Conservation (phyloP, 2,329 filamentous ascomycete species). For the Ceratocystiopsis brevicomis region DNA sequence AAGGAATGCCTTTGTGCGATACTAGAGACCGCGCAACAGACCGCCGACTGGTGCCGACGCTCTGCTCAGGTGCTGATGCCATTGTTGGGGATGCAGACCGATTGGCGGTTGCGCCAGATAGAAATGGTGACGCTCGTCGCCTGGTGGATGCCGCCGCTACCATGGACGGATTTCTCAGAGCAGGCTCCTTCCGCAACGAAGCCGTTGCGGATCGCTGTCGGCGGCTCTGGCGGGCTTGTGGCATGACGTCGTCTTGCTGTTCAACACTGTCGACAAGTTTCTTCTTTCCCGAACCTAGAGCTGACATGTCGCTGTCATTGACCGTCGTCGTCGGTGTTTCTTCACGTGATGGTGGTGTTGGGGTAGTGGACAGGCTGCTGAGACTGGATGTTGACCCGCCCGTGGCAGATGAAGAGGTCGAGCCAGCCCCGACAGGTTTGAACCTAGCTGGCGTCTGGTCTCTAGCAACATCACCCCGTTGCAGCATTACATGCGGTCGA, state of each 20-base stretch:
- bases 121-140: slow-evolving; percentile 6
- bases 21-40: neutral
- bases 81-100: slow-evolving; percentile 20
- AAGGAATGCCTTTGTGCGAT: slow-evolving; percentile 1
- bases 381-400: slow-evolving; percentile 18
- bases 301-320: slow-evolving; percentile 5
- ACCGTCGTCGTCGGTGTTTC: slow-evolving; percentile 6
- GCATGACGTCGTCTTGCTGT: no score
- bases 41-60: slow-evolving; percentile 13
- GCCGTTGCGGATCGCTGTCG: no score
- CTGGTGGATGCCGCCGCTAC: neutral
- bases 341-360: slow-evolving; percentile 9
- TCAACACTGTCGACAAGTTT: no score
- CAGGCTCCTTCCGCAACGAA: no score
- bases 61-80: slow-evolving; percentile 14
- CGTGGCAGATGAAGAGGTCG: neutral
- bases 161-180: no score
- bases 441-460: no score
- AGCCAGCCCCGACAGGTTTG: neutral
- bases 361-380: slow-evolving; percentile 22
- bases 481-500: no score
- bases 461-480: no score
- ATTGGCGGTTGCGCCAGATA: slow-evolving; percentile 27
- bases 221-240: no score
- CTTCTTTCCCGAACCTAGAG: neutral